Conservation (phyloP, 306 rosid genomes). For the Castanea mollissima region DNA sequence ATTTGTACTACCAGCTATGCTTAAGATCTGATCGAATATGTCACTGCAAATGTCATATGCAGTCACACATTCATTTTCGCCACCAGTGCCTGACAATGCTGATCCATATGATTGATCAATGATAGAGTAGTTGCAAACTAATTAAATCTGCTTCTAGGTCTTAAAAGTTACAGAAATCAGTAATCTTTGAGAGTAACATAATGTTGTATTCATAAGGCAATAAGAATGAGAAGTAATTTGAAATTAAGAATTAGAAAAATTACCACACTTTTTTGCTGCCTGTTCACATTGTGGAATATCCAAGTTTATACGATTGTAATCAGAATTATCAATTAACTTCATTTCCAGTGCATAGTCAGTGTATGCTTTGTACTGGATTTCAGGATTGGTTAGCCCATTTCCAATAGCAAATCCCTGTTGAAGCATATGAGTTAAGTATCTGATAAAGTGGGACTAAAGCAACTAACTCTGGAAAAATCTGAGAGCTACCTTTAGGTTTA, state of each 20-base stretch:
- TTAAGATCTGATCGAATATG: conserved; percentile 49
- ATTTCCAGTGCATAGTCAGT: conserved; percentile 65
- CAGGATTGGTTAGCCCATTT: conserved; percentile 83
- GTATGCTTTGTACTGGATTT: conserved; percentile 76
- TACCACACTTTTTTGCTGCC: conserved; percentile 63
- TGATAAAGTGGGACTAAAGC: not conserved
- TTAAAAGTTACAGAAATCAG: not conserved
- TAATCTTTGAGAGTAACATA: not conserved
- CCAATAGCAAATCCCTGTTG: conserved; percentile 92
- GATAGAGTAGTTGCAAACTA: not conserved
- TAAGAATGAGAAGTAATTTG: not conserved
- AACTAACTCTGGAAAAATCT: conserved; percentile 6
- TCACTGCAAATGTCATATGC: conserved; percentile 39
- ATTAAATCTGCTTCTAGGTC: too few species aligned
- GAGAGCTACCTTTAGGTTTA: conserved; percentile 65
- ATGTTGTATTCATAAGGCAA: not conserved
- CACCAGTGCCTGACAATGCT: conserved; percentile 47
- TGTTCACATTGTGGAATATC: conserved; percentile 53
- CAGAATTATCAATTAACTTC: conserved; percentile 47
- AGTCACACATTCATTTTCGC: conserved; percentile 49
- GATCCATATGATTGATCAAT: conserved; percentile 7
- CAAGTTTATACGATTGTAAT: conserved; percentile 45
- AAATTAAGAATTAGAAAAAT: not conserved
- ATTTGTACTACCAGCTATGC: conserved; percentile 38
- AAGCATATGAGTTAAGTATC: not conserved